Evolutionary conservation across 257 asterid species (phyloP).

Genomic region (Lycium barbarum): DNA sequence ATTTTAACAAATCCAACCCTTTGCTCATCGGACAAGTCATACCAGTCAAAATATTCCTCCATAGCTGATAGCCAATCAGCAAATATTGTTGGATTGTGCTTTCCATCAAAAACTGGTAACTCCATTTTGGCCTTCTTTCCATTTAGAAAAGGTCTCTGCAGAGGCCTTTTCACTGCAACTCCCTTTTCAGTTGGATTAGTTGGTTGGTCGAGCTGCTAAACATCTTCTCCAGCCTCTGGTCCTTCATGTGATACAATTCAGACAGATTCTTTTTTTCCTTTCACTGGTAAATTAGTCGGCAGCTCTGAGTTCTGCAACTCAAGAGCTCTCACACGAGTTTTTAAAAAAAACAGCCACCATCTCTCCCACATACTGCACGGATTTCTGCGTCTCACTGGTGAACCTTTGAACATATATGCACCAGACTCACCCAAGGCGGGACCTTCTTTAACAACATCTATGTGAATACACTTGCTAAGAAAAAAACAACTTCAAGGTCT

Average conservation of each 20-base stretch:
- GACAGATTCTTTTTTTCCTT: neutral
- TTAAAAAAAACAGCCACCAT: neutral
- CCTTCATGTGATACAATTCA: neutral
- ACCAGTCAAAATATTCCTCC: constrained; percentile 25
- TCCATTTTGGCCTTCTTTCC: neutral
- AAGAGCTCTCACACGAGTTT: constrained; percentile 18
- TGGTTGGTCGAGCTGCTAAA: neutral
- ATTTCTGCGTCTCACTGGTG: constrained; percentile 1
- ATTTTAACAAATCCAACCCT: constrained; percentile 10
- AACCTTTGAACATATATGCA: constrained; percentile 8
- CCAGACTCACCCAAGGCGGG: neutral
- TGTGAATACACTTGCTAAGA: neutral
- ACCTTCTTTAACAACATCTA: neutral
- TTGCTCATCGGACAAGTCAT: constrained; percentile 22
- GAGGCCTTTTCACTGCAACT: neutral
- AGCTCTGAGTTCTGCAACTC: constrained; percentile 8
- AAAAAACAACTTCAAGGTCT: neutral
- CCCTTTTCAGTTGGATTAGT: constrained; percentile 2
- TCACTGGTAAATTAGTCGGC: neutral
- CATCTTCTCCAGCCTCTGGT: constrained; percentile 9
- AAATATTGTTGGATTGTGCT: constrained; percentile 28
- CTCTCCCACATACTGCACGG: neutral
- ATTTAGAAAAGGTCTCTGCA: constrained; percentile 15
- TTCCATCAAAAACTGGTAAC: constrained; percentile 24
- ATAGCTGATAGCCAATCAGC: constrained; percentile 26